Percentiles rank a stretch among this genome's conserved stretches.
These are phyloP conservation scores for Teunomyces barrocoloradensis DNA, from an alignment of 805 yeast species.

Conservation along the genomic window DNA sequence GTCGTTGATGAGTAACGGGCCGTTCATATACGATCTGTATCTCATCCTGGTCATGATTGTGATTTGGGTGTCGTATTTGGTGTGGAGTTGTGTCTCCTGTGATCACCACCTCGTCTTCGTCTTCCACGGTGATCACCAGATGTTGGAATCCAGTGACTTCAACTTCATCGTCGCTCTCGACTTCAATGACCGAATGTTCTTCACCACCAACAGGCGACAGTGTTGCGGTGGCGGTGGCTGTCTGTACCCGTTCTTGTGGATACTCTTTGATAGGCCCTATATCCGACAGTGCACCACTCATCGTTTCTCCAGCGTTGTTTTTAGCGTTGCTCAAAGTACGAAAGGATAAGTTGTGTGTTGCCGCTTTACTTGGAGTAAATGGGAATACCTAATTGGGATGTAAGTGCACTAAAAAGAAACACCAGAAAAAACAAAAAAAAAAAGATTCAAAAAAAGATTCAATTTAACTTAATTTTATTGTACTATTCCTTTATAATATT, in stretches of 20 bases:
- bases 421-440: not conserved
- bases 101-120: slow-evolving; percentile 8
- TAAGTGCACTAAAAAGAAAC: not conserved
- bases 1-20: slow-evolving; percentile 11
- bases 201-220: not conserved
- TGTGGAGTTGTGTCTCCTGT: slow-evolving; percentile 1
- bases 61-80: not conserved
- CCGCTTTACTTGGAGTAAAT: not conserved
- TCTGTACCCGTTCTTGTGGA: not conserved
- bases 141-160: slow-evolving; percentile 2
- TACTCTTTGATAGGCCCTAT: not conserved
- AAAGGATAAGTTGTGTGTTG: not conserved
- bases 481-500: not conserved
- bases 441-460: not conserved
- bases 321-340: no score
- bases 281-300: not conserved
- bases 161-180: slow-evolving; percentile 6
- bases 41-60: slow-evolving; percentile 13
- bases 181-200: not conserved
- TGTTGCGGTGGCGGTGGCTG: not conserved
- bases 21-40: slow-evolving; percentile 23
- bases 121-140: not conserved
- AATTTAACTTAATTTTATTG: not conserved
- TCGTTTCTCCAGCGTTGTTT: not conserved
- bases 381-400: not conserved